A percentile compares a stretch with the other conserved stretches of the same genome.
phyloP scores from a whole-genome alignment of 2,329 filamentous ascomycete species.

The Xylaria digitata region DNA sequence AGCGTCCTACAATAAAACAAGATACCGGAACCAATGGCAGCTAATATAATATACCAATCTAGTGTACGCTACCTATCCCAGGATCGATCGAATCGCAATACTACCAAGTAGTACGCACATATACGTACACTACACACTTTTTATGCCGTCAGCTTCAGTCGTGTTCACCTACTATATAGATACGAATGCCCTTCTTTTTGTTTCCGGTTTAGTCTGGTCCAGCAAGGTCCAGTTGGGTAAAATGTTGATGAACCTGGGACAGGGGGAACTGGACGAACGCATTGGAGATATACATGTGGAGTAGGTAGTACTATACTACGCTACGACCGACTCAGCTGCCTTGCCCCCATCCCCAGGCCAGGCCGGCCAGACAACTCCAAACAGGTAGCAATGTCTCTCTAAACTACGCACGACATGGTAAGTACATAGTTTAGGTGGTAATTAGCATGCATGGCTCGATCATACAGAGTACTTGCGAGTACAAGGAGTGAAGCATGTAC shows the following conservation, averaged over 20 bases:
- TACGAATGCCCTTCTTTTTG: not conserved
- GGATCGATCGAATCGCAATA: not conserved
- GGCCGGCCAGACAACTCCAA: not conserved
- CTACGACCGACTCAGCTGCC: constrained; percentile 25
- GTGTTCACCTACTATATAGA: too few relatives aligned
- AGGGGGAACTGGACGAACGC: constrained; percentile 7
- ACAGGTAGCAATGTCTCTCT: not conserved
- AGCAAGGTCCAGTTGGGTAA: not conserved
- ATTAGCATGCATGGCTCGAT: constrained; percentile 3
- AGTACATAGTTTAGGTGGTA: not conserved
- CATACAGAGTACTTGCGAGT: too few relatives aligned
- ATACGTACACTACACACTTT: not conserved
- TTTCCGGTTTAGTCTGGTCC: not conserved
- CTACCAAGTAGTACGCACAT: not conserved
- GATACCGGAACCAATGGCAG: not conserved
- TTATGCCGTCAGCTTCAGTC: too few relatives aligned
- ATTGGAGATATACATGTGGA: not conserved
- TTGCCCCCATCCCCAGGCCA: not conserved
- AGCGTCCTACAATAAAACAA: not conserved
- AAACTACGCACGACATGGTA: not conserved
- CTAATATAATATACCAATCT: too few relatives aligned
- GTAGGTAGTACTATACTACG: not conserved
- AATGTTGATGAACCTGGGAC: constrained; percentile 3
- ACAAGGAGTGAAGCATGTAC: constrained; percentile 1
- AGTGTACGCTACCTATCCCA: not conserved